These are phyloP conservation scores for Geum urbanum DNA, from an alignment of 306 rosid species.

Conservation along the genomic window DNA sequence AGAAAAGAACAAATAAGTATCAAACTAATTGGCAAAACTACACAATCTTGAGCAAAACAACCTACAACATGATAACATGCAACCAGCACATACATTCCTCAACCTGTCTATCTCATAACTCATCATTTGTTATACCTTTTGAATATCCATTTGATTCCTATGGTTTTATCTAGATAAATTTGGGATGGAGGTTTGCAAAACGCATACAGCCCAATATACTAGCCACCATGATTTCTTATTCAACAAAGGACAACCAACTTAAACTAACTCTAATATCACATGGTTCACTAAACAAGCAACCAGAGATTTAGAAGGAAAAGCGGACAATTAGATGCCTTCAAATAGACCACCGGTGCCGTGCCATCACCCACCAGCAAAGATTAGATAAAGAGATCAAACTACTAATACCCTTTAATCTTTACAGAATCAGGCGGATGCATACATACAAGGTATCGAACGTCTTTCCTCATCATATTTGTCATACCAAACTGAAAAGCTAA, in stretches of 20 bases:
- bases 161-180: background rate
- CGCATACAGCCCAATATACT: background rate
- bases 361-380: background rate
- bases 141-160: background rate
- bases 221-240: background rate
- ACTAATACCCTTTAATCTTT: background rate
- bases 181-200: conserved; percentile 3
- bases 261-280: background rate
- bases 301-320: background rate
- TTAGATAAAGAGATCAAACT: background rate
- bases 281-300: background rate
- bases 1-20: background rate
- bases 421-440: background rate
- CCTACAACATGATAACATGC: background rate
- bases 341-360: background rate
- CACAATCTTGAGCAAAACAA: background rate
- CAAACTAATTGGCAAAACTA: background rate
- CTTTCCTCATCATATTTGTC: background rate
- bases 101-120: background rate
- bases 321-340: background rate
- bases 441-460: too few species aligned
- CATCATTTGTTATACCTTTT: background rate
- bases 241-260: background rate
- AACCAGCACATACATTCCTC: background rate
- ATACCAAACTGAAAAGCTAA: background rate